Percentiles rank a stretch among this genome's conserved stretches.
Evolutionary conservation across 768 basidiomycete species (phyloP).

Genomic region (Pleurotus ostreatus): DNA sequence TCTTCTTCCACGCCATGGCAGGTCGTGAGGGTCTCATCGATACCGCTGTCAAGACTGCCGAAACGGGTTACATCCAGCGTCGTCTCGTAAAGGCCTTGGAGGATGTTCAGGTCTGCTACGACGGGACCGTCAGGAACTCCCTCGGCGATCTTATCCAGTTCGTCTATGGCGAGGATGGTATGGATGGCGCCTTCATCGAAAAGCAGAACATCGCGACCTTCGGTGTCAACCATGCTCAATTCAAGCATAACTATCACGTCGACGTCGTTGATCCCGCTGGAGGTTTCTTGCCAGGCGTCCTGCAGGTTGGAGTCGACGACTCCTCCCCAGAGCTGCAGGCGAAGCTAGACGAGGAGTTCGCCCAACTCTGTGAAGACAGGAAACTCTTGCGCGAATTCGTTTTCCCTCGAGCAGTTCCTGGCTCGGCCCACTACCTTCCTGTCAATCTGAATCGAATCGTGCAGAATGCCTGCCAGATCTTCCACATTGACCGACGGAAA

Average conservation of each 20-base stretch:
- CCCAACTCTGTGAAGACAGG: conserved; percentile 73
- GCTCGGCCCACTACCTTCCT: conserved; percentile 79
- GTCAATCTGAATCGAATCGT: conserved; percentile 95
- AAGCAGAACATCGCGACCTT: conserved; percentile 92
- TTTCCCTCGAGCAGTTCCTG: conserved; percentile 73
- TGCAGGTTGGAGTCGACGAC: conserved; percentile 88
- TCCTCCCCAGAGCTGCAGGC: conserved; percentile 78
- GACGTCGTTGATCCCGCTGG: conserved; percentile 83
- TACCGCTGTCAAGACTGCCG: conserved; percentile 99
- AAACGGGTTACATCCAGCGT: conserved; percentile 98
- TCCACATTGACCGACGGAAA: conserved; percentile 93
- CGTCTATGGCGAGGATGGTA: conserved; percentile 97
- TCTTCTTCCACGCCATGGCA: conserved; percentile 99
- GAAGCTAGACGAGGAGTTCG: conserved; percentile 69
- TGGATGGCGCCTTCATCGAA: conserved; percentile 98
- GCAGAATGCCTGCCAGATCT: conserved; percentile 93
- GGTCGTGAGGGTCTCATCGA: conserved; percentile 99
- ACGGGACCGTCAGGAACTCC: conserved; percentile 97
- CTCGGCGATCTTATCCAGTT: conserved; percentile 95
- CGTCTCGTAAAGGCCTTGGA: conserved; percentile 97
- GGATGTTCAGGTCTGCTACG: conserved; percentile 96
- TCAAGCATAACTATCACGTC: conserved; percentile 91
- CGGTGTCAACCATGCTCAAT: conserved; percentile 73
- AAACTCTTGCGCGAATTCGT: conserved; percentile 73
- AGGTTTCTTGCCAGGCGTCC: conserved; percentile 73